Evolutionary conservation across 2,329 filamentous ascomycete genomes (phyloP).

Genomic region (Leptographium flavum): DNA sequence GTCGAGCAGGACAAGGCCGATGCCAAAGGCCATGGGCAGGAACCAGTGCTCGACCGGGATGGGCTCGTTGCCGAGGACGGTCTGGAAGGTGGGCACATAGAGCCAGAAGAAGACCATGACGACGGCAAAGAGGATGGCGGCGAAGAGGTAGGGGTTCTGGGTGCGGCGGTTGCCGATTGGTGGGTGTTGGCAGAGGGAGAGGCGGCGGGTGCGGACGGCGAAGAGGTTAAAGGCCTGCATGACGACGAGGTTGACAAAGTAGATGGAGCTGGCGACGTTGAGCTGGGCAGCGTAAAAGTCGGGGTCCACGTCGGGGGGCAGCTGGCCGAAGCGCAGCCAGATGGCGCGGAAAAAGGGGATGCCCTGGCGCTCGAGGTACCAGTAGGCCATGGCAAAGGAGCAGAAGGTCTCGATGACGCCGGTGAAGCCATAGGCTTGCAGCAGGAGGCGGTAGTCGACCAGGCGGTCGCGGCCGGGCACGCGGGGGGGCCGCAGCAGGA

Average conservation of each 20-base stretch:
- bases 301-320: slow-evolving; percentile 33
- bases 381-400: slow-evolving; percentile 52
- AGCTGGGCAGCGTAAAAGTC: slow-evolving; percentile 40
- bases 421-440: slow-evolving; percentile 59
- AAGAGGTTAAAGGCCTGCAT: slow-evolving; percentile 73
- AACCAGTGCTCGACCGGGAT: slow-evolving; percentile 67
- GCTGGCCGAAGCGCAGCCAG: slow-evolving; percentile 53
- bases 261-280: slow-evolving; percentile 56
- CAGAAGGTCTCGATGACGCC: slow-evolving; percentile 47
- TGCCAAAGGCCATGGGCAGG: slow-evolving; percentile 57
- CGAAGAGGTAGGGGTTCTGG: slow-evolving; percentile 55
- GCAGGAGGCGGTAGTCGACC: slow-evolving; percentile 57
- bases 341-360: slow-evolving; percentile 40
- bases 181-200: slow-evolving; percentile 59
- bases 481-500: slow-evolving; percentile 54
- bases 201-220: slow-evolving; percentile 48
- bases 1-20: slow-evolving; percentile 49
- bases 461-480: slow-evolving; percentile 56
- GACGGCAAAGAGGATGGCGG: slow-evolving; percentile 54
- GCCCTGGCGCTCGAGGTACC: slow-evolving; percentile 48
- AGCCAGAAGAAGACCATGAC: slow-evolving; percentile 55
- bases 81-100: slow-evolving; percentile 53
- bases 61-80: slow-evolving; percentile 40
- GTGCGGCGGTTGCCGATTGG: slow-evolving; percentile 50
- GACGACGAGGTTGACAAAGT: slow-evolving; percentile 68